Conservation (phyloP, 2,329 filamentous ascomycete species). For the Ophiostoma himal-ulmi region DNA sequence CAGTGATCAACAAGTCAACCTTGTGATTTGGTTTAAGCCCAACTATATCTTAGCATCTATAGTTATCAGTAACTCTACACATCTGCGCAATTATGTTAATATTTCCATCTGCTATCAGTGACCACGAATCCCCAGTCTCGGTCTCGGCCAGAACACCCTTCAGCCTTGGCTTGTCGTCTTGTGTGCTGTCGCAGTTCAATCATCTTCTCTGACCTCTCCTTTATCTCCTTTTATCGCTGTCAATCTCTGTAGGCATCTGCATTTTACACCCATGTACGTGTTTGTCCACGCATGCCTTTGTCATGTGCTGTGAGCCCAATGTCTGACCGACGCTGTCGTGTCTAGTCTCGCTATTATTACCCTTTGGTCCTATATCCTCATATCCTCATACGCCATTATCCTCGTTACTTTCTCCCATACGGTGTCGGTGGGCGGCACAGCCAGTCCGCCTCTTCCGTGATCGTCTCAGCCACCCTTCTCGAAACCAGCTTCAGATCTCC, state of each 20-base stretch:
- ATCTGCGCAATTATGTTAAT: not conserved
- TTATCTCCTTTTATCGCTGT: not conserved
- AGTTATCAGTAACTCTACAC: not conserved
- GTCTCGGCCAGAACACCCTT: not conserved
- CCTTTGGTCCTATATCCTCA: not conserved
- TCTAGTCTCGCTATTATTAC: not conserved
- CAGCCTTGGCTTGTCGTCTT: not conserved
- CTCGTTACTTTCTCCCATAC: not conserved
- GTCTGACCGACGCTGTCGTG: not conserved
- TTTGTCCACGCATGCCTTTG: not conserved
- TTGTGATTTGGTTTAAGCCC: not conserved
- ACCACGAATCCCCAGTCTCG: not conserved
- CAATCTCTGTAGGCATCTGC: not conserved
- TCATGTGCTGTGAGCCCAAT: slow-evolving; percentile 6
- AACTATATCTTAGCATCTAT: no score
- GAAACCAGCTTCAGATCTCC: not conserved
- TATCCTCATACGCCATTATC: not conserved
- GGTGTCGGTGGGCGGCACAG: slow-evolving; percentile 1
- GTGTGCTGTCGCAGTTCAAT: not conserved
- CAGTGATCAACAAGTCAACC: not conserved
- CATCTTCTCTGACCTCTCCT: not conserved
- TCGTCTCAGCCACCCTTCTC: not conserved
- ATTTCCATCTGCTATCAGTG: not conserved
- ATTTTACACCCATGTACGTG: not conserved
- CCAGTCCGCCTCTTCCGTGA: not conserved